Evolutionary conservation across 2,329 filamentous ascomycete genomes (phyloP).

Genomic region (Paecilomyces variotii): DNA sequence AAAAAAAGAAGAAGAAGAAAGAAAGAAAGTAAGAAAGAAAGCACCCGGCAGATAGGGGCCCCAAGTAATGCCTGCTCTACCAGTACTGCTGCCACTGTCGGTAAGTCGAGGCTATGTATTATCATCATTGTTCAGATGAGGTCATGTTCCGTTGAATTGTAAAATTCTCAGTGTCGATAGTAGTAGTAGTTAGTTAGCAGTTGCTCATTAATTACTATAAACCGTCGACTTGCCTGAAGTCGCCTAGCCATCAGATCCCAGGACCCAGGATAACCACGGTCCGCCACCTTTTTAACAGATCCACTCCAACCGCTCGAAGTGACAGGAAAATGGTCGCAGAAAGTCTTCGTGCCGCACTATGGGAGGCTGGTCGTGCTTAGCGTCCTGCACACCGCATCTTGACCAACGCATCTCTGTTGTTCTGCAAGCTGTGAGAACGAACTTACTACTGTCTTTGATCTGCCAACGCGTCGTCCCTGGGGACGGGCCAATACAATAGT

Average conservation of each 20-base stretch:
- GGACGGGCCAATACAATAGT: slow-evolving; percentile 15
- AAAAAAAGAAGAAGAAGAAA: too few relatives aligned
- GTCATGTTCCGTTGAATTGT: neutral
- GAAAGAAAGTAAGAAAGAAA: too few relatives aligned
- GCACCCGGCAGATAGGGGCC: too few relatives aligned
- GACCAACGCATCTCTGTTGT: neutral
- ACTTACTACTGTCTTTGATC: neutral
- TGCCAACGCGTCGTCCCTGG: neutral
- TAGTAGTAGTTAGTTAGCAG: neutral
- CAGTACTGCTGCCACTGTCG: neutral
- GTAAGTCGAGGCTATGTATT: neutral
- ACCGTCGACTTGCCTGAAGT: too few relatives aligned
- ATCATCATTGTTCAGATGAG: neutral
- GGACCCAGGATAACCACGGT: neutral
- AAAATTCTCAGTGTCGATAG: too few relatives aligned
- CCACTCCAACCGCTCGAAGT: neutral
- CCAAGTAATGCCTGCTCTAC: too few relatives aligned
- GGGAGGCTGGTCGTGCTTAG: neutral
- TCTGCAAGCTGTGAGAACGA: neutral
- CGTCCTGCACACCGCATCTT: neutral
- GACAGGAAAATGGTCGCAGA: neutral
- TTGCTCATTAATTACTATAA: too few relatives aligned
- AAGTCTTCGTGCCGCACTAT: neutral
- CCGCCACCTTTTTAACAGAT: neutral
- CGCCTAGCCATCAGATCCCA: neutral